A percentile compares a stretch with the other conserved stretches of the same genome.
Conservation (phyloP, 73 alveolate genomes). For the Paramecium biaurelia region DNA sequence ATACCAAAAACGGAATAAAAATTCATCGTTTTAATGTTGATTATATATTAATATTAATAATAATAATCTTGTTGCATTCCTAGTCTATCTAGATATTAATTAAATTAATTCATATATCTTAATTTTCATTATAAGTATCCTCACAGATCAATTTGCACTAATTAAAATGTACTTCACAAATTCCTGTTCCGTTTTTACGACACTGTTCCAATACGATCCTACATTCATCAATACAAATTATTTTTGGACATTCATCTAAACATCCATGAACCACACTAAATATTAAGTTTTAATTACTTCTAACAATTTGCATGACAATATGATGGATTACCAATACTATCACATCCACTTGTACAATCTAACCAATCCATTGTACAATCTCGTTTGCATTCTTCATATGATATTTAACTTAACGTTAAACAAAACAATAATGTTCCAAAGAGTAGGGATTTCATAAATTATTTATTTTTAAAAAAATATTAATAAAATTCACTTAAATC, state of each 20-base stretch:
- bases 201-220: background rate
- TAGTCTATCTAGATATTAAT: background rate
- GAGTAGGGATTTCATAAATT: background rate
- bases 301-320: conserved; percentile 33
- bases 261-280: conserved; percentile 34
- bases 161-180: conserved; percentile 20
- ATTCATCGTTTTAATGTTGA: conserved; percentile 12
- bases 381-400: conserved; percentile 41
- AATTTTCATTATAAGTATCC: conserved; percentile 13
- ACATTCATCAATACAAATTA: conserved; percentile 20
- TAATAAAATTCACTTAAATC: background rate
- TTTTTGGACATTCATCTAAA: conserved; percentile 53
- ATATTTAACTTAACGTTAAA: background rate
- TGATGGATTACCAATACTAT: conserved; percentile 49
- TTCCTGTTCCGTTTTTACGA: conserved; percentile 21
- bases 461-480: background rate
- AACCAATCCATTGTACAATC: conserved; percentile 52
- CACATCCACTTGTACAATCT: conserved; percentile 46
- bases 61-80: background rate
- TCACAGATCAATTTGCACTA: conserved; percentile 32
- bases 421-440: background rate
- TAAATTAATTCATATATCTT: conserved; percentile 5
- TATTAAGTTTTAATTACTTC: background rate
- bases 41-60: background rate
- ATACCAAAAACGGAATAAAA: conserved; percentile 38